Evolutionary conservation across 805 yeast species (phyloP).

Genomic region (Starmera quercuum): DNA sequence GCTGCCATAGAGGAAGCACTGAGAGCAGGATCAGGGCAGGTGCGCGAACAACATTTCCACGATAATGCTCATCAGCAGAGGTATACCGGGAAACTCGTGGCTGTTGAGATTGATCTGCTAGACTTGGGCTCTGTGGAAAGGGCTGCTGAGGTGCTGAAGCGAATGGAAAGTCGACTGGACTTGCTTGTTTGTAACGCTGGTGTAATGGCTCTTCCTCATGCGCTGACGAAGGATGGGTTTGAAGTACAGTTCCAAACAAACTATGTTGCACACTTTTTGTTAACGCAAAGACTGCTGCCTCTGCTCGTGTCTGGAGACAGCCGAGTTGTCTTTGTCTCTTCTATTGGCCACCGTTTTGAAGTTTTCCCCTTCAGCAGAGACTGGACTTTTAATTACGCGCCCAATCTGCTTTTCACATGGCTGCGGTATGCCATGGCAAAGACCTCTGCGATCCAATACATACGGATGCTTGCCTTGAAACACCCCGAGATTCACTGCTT

Average conservation of each 20-base stretch:
- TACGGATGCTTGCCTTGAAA: conserved; percentile 53
- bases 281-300: conserved; percentile 55
- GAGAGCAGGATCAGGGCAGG: no score
- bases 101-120: conserved; percentile 48
- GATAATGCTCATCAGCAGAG: no score
- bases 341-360: conserved; percentile 53
- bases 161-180: conserved; percentile 43
- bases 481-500: conserved; percentile 59
- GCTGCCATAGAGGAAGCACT: conserved; percentile 6
- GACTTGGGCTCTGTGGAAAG: conserved; percentile 26
- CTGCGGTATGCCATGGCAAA: conserved; percentile 72
- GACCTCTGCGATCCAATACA: conserved; percentile 68
- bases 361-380: conserved; percentile 39
- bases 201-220: conserved; percentile 67
- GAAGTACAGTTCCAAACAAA: conserved; percentile 79
- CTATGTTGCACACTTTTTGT: conserved; percentile 65
- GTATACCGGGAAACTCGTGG: conserved; percentile 42
- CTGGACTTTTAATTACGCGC: conserved; percentile 45
- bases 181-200: conserved; percentile 75
- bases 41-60: no score
- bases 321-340: conserved; percentile 55
- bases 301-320: conserved; percentile 34
- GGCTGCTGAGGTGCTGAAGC: conserved; percentile 40
- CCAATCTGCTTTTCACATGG: conserved; percentile 69
- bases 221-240: conserved; percentile 57